Evolutionary conservation across 768 basidiomycete genomes (phyloP).

Genomic region (Psilocybe sp.): DNA sequence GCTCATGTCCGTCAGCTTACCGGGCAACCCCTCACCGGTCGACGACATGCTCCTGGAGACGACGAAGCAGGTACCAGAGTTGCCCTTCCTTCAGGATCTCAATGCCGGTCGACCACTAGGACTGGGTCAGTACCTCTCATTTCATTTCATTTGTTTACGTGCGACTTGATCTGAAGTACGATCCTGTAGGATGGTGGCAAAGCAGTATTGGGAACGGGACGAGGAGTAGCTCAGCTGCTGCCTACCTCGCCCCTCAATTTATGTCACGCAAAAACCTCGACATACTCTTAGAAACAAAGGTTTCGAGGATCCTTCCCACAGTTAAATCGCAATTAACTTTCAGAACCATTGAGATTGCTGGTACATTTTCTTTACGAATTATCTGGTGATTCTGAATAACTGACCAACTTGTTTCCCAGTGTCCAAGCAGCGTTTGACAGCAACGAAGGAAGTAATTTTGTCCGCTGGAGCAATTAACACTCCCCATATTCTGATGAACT

Average conservation of each 20-base stretch:
- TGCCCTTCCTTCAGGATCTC: conserved; percentile 22
- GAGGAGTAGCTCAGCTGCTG: conserved; percentile 17
- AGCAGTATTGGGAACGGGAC: conserved; percentile 16
- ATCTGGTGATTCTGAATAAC: no score
- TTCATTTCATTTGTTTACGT: neutral
- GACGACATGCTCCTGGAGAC: conserved; percentile 27
- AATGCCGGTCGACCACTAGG: conserved; percentile 29
- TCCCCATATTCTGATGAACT: conserved; percentile 31
- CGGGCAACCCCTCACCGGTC: conserved; percentile 22
- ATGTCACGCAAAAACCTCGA: conserved; percentile 13
- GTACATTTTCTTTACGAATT: neutral
- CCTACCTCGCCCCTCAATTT: conserved; percentile 13
- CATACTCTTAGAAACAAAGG: conserved; percentile 19
- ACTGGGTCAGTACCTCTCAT: conserved; percentile 19
- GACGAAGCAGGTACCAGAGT: conserved; percentile 32
- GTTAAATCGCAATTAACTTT: neutral
- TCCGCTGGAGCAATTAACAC: conserved; percentile 34
- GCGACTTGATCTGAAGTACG: neutral
- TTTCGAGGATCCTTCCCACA: conserved; percentile 17
- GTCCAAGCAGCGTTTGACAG: conserved; percentile 13
- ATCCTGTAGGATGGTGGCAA: conserved; percentile 15
- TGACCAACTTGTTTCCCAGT: no score
- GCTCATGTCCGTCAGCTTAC: conserved; percentile 26
- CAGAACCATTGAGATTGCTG: conserved; percentile 7
- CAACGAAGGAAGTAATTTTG: conserved; percentile 54